Base-by-base conservation (phyloP, 495 filamentous ascomycete species). In the Clohesyomyces aquaticus region DNA sequence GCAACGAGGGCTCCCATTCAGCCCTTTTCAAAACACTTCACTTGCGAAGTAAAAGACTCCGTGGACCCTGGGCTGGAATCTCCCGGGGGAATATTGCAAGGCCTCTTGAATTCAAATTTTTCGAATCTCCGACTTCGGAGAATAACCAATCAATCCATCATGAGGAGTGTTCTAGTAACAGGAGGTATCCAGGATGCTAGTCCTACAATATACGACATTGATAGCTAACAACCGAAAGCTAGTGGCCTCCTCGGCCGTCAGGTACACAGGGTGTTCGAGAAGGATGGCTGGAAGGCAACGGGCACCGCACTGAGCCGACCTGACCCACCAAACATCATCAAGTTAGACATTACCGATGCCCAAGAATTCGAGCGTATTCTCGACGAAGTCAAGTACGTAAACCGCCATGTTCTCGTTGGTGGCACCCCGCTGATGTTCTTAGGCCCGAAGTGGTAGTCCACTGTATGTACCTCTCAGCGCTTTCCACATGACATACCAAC, bases 391-490 rank as follows among this genome's bases (percentile, higher is more conserved):
- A 88, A 86, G 89, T 89, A 77, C 28, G 38, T 14, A 19, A 28
- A 2, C 6, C 18, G 3, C 41, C 25, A 11, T 28, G 25, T 29
- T n/a, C 43, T 29, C 23, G 26, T n/a, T 14, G 45, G 42, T 16
- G 6, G 27, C 43, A 47, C 61, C 63, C 50, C 61, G 29, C 27
- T 18, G 18, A 11, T 4, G 29, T 38, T 43, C 43, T 10, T 67
- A 96, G 91, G 70, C 91, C 92, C 10, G 80, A 88, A 43, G 90
- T 88, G 47, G 85, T 96, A 46, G 81, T 96, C 23, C 92, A 96
- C 74, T 95, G 91, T 92, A 73, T 73, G 85, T 72, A 23, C 14
- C 56, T 46, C 54, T 28, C 19, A 21, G 10, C 35, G 19, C 14
- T 28, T 4, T 41, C 56, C n/a, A 4, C 2, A 11, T 46, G 19